These are phyloP conservation scores for Passalora sequoiae DNA, from an alignment of 2,329 filamentous ascomycete species.

Conservation along the genomic window DNA sequence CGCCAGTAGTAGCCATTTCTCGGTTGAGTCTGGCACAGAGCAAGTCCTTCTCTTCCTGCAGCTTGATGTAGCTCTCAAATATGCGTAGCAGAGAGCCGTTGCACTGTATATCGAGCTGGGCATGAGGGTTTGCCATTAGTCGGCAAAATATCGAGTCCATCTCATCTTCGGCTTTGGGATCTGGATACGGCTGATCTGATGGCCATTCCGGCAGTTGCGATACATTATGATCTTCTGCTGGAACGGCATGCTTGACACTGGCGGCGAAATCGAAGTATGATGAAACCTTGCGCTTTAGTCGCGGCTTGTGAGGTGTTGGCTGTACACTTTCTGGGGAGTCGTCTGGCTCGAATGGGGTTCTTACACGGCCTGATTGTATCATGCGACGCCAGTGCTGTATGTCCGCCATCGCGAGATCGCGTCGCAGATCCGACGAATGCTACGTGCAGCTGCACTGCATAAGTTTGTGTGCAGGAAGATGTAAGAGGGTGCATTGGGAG, in stretches of 20 bases:
- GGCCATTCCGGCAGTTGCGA: slow-evolving; percentile 27
- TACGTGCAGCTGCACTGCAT: not conserved
- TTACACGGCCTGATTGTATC: slow-evolving; percentile 31
- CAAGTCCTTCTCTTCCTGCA: slow-evolving; percentile 34
- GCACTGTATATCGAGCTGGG: slow-evolving; percentile 28
- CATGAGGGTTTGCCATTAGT: slow-evolving; percentile 29
- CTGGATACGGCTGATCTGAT: slow-evolving; percentile 24
- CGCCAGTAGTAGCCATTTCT: slow-evolving; percentile 22
- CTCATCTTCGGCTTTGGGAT: slow-evolving; percentile 27
- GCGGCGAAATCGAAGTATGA: slow-evolving; percentile 35
- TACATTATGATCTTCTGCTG: slow-evolving; percentile 21
- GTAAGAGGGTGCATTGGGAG: no score
- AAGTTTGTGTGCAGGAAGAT: not conserved
- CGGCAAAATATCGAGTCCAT: slow-evolving; percentile 31
- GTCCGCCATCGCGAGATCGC: slow-evolving; percentile 27
- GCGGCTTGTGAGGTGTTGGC: slow-evolving; percentile 30
- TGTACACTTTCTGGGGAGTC: slow-evolving; percentile 29
- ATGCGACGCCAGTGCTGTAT: slow-evolving; percentile 35
- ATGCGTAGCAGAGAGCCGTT: slow-evolving; percentile 39
- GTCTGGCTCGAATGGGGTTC: slow-evolving; percentile 28
- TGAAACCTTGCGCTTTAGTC: slow-evolving; percentile 37
- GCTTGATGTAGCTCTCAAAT: slow-evolving; percentile 39
- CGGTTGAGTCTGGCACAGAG: slow-evolving; percentile 29
- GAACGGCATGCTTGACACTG: slow-evolving; percentile 17
- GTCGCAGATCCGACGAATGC: not conserved